These are phyloP conservation scores for Daedaleopsis sinensis DNA, from an alignment of 768 basidiomycete genomes.

Conservation along the genomic window DNA sequence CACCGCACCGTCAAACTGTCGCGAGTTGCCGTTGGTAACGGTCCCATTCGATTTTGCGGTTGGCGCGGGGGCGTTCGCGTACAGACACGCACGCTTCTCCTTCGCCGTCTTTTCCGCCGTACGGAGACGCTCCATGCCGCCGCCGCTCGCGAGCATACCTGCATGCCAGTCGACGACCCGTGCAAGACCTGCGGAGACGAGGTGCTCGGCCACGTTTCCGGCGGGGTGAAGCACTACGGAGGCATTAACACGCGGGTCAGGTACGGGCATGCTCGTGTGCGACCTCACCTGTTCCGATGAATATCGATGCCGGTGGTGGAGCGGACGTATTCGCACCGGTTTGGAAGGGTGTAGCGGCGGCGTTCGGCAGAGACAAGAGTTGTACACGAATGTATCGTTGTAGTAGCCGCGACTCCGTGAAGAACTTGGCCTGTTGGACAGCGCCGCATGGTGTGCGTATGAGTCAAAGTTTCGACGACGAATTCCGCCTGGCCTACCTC, in stretches of 20 bases:
- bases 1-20: slow-evolving; percentile 80
- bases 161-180: slow-evolving; percentile 98
- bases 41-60: slow-evolving; percentile 51
- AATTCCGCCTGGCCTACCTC: slow-evolving; percentile 56
- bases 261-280: too few species aligned
- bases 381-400: slow-evolving; percentile 79
- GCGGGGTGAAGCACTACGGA: slow-evolving; percentile 80
- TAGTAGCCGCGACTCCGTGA: slow-evolving; percentile 86
- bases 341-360: slow-evolving; percentile 82
- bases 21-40: slow-evolving; percentile 43
- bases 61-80: slow-evolving; percentile 56
- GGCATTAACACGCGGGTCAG: neutral
- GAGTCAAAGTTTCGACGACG: slow-evolving; percentile 3
- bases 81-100: slow-evolving; percentile 71
- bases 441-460: neutral
- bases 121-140: slow-evolving; percentile 87
- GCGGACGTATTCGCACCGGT: slow-evolving; percentile 50
- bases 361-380: slow-evolving; percentile 78
- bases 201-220: slow-evolving; percentile 91
- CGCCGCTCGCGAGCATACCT: slow-evolving; percentile 83
- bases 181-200: slow-evolving; percentile 84
- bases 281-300: slow-evolving; percentile 79
- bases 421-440: slow-evolving; percentile 76
- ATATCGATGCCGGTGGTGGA: slow-evolving; percentile 75
- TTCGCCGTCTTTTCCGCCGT: slow-evolving; percentile 82